Evolutionary conservation across 345 rosid genomes (phyloP), one percentile per base, ranked within the genome.

Genomic region (Litchi chinensis): DNA sequence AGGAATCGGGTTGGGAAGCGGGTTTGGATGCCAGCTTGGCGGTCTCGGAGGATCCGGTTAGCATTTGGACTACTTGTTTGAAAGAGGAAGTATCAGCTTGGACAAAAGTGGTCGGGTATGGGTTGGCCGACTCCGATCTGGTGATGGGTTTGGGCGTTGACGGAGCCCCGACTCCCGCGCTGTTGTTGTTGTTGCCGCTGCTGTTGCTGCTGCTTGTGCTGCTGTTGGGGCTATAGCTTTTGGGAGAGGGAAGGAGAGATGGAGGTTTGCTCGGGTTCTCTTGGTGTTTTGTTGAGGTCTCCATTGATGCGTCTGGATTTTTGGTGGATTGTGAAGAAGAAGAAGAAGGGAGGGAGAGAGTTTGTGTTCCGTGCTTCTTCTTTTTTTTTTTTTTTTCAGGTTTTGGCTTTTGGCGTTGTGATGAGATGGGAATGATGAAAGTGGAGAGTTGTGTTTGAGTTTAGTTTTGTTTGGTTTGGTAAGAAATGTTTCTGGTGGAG

Each of bases 41-140:
- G 43, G 89, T 84, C n/a, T 85, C 87, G 60, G 95, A 84, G 72
- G 98, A 93, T 82, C 99, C 99, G 68, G 99, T 96, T 24, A 96
- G 87, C 98, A 96, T 90, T 82, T 96, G 99, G 75, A 96, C 99
- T 41, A 96, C 99, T 83, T 94, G 98, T 65, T 96, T 96, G 90
- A 96, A 96, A 26, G 98, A 90, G 68, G 97, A 85, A 40, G 95
- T 87, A 63, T 96, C 98, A 0, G 99, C 99, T 82, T 96, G 98
- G 66, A 96, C 99, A 83, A 96, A 96, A 60, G 99, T 96, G 22
- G 98, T 96, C 57, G 99, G 99, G 88, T 89, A 96, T 0, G 98
- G 98, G 85, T 85, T 91, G 0, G 87, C 83, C 40, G 95, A 80
- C 63, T 96, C 99, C 88, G 98, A 92, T 91, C 98, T 91, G 72